Percentiles rank a stretch among this genome's conserved stretches.
Conservation (phyloP, 106 monocot genomes). For the Dendrobium chrysotoxum region DNA sequence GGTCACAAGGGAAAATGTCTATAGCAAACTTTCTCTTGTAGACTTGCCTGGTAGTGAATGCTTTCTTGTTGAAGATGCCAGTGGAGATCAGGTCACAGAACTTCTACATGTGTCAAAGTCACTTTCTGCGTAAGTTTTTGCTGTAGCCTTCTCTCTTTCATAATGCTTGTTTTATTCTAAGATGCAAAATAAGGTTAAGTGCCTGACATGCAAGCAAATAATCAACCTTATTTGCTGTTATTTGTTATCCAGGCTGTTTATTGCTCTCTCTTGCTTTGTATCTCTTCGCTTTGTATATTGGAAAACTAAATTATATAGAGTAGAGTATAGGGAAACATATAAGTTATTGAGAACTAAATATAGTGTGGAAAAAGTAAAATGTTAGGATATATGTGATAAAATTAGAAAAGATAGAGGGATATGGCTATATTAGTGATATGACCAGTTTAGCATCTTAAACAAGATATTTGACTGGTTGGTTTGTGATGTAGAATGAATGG, state of each 20-base stretch:
- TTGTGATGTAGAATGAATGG: neutral
- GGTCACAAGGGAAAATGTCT: constrained; percentile 50
- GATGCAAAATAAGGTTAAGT: neutral
- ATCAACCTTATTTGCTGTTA: neutral
- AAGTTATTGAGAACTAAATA: neutral
- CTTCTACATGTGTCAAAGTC: constrained; percentile 88
- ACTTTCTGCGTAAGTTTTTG: constrained; percentile 80
- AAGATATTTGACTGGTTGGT: neutral
- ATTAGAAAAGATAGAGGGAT: neutral
- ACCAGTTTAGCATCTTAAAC: neutral
- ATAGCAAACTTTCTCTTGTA: constrained; percentile 87
- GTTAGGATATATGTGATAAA: neutral
- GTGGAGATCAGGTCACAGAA: constrained; percentile 62
- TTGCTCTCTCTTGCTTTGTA: neutral
- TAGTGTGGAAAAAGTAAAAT: neutral
- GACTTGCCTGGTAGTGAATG: constrained; percentile 93
- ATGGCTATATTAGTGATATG: neutral
- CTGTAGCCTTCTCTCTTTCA: constrained; percentile 1
- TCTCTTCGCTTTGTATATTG: neutral
- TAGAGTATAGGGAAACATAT: neutral
- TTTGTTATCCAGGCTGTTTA: neutral
- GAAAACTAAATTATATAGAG: neutral
- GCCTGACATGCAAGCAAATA: neutral
- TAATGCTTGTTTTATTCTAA: neutral
- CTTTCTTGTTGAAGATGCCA: constrained; percentile 59